Conservation (phyloP, 202 grass and related monocot genomes). For the Zizania palustris region DNA sequence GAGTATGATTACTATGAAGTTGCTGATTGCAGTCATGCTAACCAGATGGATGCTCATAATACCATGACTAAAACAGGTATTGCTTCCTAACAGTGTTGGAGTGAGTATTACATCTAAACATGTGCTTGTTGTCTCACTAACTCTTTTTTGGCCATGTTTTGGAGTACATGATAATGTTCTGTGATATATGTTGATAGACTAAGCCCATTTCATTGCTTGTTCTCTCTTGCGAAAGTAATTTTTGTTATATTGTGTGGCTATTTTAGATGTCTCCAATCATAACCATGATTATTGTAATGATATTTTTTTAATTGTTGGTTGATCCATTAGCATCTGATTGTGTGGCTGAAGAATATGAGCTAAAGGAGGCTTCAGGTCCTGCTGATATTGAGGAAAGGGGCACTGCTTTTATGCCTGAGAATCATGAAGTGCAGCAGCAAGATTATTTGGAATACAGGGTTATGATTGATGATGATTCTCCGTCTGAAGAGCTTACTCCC, state of each 20-base stretch:
- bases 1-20: slow-evolving; percentile 60
- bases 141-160: slow-evolving; percentile 15
- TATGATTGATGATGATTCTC: slow-evolving; percentile 41
- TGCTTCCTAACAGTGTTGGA: neutral
- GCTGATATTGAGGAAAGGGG: slow-evolving; percentile 43
- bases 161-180: slow-evolving; percentile 19
- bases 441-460: slow-evolving; percentile 46
- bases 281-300: neutral
- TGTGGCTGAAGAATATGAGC: slow-evolving; percentile 53
- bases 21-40: slow-evolving; percentile 43
- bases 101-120: slow-evolving; percentile 4
- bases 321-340: slow-evolving; percentile 49
- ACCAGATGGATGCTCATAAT: slow-evolving; percentile 43
- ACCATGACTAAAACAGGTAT: slow-evolving; percentile 53
- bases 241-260: slow-evolving; percentile 9
- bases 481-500: slow-evolving; percentile 46
- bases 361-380: slow-evolving; percentile 43
- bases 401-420: slow-evolving; percentile 47
- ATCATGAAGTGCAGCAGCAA: slow-evolving; percentile 55
- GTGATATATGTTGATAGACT: neutral
- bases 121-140: neutral
- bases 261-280: slow-evolving; percentile 1
- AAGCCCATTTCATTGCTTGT: neutral
- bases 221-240: slow-evolving; percentile 15
- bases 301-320: slow-evolving; percentile 24